Base-by-base conservation (phyloP, 2,329 filamentous ascomycete species). In the Stagonosporopsis cucurbitacearum region DNA sequence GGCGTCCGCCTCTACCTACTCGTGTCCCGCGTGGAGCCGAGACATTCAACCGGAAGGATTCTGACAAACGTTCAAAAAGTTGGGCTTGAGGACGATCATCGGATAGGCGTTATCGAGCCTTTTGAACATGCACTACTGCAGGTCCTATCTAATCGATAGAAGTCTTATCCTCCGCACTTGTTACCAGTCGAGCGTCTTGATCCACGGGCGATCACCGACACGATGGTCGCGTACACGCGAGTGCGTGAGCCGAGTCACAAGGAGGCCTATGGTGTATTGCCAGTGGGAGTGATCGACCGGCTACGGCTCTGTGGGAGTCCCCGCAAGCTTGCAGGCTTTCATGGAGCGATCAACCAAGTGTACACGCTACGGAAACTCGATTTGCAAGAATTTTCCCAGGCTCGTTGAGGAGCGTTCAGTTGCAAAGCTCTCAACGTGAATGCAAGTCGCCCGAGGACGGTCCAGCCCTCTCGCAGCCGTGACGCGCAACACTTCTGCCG, bases 101-200 rank as follows among this genome's bases (percentile, higher is more conserved):
- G 55, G 55, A n/a, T 32, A 54, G 30, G 32, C 32, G 35, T 42
- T 46, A 39, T 47, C 55, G 46, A 40, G 42, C 26, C 13, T 41
- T 30, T 41, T 30, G 15, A n/a, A 25, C 37, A 51, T 40, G 47
- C 58, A 58, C 56, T 58, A 58, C 59, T 45, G 45, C 54, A 62
- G 53, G 56, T 46, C 58, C 58, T 60, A 64, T 63, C 59, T 62
- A 62, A 65, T 65, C 62, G 63, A 65, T 62, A 66, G 47, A 54
- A 58, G 32, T 33, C 46, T 60, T 63, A 59, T 63, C 58, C 60
- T 57, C 56, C 50, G 51, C 50, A 57, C 44, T 50, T 35, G 7
- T 30, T 28, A 35, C 22, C 19, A n/a, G 28, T 36, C 20, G 25
- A 25, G 26, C 37, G 30, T 47, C 30, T 47, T 30, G 23, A 55